Conservation (phyloP, 139 green algal species). For the Mychonastes homosphaera region DNA sequence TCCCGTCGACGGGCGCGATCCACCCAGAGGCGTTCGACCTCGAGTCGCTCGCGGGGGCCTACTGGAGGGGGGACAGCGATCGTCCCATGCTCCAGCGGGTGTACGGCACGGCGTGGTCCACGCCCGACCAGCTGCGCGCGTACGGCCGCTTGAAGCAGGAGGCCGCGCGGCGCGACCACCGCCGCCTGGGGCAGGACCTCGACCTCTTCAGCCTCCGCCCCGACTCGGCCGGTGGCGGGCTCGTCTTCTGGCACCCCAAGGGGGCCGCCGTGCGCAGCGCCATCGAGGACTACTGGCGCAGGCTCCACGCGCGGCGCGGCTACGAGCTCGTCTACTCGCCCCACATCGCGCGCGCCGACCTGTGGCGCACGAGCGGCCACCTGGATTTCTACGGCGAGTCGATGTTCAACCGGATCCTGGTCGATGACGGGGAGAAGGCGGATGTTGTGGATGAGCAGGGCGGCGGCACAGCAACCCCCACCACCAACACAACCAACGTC, state of each 20-base stretch:
- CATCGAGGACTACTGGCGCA: constrained; percentile 92
- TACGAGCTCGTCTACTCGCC: constrained; percentile 91
- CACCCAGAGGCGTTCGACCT: constrained; percentile 73
- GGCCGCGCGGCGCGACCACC: constrained; percentile 76
- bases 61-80: constrained; percentile 74
- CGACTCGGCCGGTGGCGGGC: constrained; percentile 52
- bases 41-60: constrained; percentile 73
- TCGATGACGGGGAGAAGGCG: constrained; percentile 3
- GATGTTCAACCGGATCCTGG: constrained; percentile 88
- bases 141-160: constrained; percentile 66
- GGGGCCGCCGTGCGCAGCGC: constrained; percentile 73
- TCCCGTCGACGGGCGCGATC: constrained; percentile 72
- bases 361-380: constrained; percentile 95
- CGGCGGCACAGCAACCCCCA: not conserved
- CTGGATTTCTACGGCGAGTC: constrained; percentile 94
- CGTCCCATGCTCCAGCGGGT: constrained; percentile 74
- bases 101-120: constrained; percentile 90
- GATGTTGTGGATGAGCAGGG: not conserved
- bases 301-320: constrained; percentile 71
- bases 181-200: constrained; percentile 84
- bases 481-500: not conserved
- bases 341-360: constrained; percentile 77
- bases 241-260: constrained; percentile 97
- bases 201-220: constrained; percentile 91
- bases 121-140: constrained; percentile 46